Evolutionary conservation across 108 stramenopile genomes (phyloP).

Genomic region (Skeletonema potamos): DNA sequence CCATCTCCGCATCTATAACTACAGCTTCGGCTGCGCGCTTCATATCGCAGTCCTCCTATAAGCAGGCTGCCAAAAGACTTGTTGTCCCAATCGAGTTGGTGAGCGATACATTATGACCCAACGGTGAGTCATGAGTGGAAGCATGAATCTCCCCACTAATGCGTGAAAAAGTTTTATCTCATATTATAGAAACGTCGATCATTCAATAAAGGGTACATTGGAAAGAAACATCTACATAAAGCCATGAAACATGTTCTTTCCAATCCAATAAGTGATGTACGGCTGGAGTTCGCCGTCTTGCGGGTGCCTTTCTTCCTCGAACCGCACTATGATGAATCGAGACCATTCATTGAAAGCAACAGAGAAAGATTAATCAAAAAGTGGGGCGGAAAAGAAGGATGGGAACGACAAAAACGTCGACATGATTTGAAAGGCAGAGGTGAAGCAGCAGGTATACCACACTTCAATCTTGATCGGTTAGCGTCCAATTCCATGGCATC

Average conservation of each 20-base stretch:
- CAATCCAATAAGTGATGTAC: slow-evolving; percentile 49
- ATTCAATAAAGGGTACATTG: slow-evolving; percentile 58
- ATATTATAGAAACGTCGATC: background rate
- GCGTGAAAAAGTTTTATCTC: background rate
- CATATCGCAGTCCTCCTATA: background rate
- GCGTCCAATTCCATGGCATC: slow-evolving; percentile 85
- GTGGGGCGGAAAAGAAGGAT: slow-evolving; percentile 80
- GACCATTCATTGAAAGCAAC: slow-evolving; percentile 77
- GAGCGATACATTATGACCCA: slow-evolving; percentile 86
- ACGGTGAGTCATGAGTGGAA: slow-evolving; percentile 20
- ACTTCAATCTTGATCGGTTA: slow-evolving; percentile 84
- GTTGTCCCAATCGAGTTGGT: slow-evolving; percentile 75
- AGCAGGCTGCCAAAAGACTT: slow-evolving; percentile 1
- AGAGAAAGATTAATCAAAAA: slow-evolving; percentile 75
- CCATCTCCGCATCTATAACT: background rate
- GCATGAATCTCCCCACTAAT: background rate
- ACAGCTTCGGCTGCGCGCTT: background rate
- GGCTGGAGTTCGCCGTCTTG: slow-evolving; percentile 70
- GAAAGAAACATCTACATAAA: slow-evolving; percentile 76
- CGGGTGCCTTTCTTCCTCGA: slow-evolving; percentile 88
- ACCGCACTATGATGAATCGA: slow-evolving; percentile 72
- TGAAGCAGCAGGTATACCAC: slow-evolving; percentile 74
- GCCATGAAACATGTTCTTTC: slow-evolving; percentile 68
- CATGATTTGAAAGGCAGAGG: slow-evolving; percentile 86
- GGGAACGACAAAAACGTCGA: slow-evolving; percentile 69